A percentile compares a stretch with the other conserved stretches of the same genome.
phyloP scores from a whole-genome alignment of 805 yeast genomes.

The Wickerhamiella hasegawae region DNA sequence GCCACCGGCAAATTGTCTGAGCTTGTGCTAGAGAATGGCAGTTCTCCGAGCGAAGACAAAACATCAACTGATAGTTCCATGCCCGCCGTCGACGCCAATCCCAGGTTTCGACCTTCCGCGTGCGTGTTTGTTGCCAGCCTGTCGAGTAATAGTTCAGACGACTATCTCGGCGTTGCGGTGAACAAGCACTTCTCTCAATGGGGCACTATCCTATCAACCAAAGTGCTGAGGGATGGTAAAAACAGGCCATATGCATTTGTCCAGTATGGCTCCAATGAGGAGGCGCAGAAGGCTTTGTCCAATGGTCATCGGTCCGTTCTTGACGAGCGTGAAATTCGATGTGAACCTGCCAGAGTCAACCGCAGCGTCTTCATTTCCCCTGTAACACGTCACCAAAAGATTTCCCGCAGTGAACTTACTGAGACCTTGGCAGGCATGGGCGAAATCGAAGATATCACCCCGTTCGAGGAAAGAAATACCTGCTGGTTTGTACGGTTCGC shows the following conservation, averaged over 20 bases:
- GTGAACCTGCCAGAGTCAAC: slow-evolving; percentile 85
- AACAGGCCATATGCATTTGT: slow-evolving; percentile 89
- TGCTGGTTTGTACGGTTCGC: slow-evolving; percentile 68
- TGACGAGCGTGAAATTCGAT: slow-evolving; percentile 63
- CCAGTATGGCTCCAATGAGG: slow-evolving; percentile 57
- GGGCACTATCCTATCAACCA: slow-evolving; percentile 59
- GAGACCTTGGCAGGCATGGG: slow-evolving; percentile 41
- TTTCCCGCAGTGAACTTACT: neutral
- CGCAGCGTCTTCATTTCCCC: slow-evolving; percentile 55
- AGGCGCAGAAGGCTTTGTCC: slow-evolving; percentile 50
- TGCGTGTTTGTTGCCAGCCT: slow-evolving; percentile 84
- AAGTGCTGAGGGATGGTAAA: slow-evolving; percentile 66
- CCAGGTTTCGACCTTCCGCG: slow-evolving; percentile 41
- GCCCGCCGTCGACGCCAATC: no score
- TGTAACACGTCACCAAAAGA: neutral
- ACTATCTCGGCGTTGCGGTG: slow-evolving; percentile 53
- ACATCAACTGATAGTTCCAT: no score
- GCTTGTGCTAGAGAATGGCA: no score
- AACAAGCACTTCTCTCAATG: slow-evolving; percentile 50
- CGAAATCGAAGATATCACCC: slow-evolving; percentile 51
- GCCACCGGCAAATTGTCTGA: no score
- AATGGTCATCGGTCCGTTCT: slow-evolving; percentile 53
- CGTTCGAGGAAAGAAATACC: slow-evolving; percentile 11
- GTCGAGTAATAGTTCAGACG: slow-evolving; percentile 49
- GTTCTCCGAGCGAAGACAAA: no score